Base-by-base conservation (phyloP, 805 yeast genomes). In the Priceomyces haplophilus region DNA sequence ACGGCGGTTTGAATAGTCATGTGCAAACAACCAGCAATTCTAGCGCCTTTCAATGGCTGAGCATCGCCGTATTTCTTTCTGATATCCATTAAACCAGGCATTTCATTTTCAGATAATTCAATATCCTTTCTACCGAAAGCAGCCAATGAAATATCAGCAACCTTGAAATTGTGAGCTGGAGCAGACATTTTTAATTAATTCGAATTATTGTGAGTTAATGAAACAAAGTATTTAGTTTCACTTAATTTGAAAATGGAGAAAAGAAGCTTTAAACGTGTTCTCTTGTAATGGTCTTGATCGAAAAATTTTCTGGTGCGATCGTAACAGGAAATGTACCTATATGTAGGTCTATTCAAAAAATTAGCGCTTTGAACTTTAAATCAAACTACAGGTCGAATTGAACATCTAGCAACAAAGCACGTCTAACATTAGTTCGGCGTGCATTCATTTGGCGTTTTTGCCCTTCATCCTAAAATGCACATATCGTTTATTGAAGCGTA, bases 1-100 rank as follows among this genome's bases (percentile, higher is more conserved):
- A 91, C 98, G 58, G 98, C 99, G 62, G 99, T 93, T 79, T 91
- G 99, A 65, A 93, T 86, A 72, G 99, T 91, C 98, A 93, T 93
- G 79, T 91, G 99, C 68, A 91, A 80, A 80, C 99, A 91, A 66
- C 98, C 99, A 54, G 98, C 98, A 63, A 91, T 83, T 78, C 97
- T 85, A 56, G 99, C 98, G 62, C 98, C 99, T 73, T 87, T 86
- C 73, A 91, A 83, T 55, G 98, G 98, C 77, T 91, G 97, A 50
- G 80, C 82, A 39, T 76, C 75, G 59, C 95, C 97, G 78, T 90
- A 93, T 72, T 84, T 82, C 70, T 78, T 79, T 78, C 99, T 87
- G 77, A 90, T 91, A 75, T 90, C 86, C 95, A 93, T 91, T 67
- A 91, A 81, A 82, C 99, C 97, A 59, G 97, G 97, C 97, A 90